Conservation (phyloP, 108 stramenopile species). For the Tribonema minus region DNA sequence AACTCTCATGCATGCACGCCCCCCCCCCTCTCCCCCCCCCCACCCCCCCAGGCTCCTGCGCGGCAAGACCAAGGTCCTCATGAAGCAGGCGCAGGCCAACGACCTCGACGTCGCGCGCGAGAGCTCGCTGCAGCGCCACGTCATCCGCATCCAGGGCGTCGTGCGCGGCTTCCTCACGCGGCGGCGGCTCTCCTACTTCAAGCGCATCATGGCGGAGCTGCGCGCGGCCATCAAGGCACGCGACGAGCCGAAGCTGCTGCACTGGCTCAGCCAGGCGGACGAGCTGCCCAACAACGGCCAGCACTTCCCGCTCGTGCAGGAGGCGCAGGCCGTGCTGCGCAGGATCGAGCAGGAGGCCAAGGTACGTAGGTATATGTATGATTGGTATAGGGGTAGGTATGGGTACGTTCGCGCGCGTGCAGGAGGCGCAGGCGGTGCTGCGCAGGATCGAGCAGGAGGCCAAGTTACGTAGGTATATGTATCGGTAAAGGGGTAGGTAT, state of each 20-base stretch:
- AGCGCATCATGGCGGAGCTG: conserved; percentile 43
- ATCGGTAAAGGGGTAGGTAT: no score
- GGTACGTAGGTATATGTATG: no score
- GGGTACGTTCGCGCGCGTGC: conserved; percentile 30
- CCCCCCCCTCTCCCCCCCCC: no score
- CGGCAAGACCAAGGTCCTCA: conserved; percentile 62
- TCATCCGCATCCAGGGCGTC: conserved; percentile 45
- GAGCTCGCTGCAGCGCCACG: conserved; percentile 36
- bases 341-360: conserved; percentile 44
- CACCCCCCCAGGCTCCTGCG: conserved; percentile 44
- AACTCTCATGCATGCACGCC: no score
- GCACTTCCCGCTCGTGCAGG: conserved; percentile 42
- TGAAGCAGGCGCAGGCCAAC: conserved; percentile 55
- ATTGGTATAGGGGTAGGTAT: no score
- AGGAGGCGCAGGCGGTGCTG: conserved; percentile 49
- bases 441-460: conserved; percentile 41
- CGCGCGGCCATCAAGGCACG: conserved; percentile 44
- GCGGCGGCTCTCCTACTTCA: conserved; percentile 44
- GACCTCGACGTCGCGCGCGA: conserved; percentile 60
- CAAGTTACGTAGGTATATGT: no score
- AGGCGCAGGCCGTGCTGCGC: conserved; percentile 45
- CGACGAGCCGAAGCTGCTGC: conserved; percentile 11
- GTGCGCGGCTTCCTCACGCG: conserved; percentile 31
- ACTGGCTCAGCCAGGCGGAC: conserved; percentile 38
- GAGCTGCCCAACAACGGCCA: conserved; percentile 52